Base-by-base conservation (phyloP, 129 eudicot genomes). In the Artemisia annua region DNA sequence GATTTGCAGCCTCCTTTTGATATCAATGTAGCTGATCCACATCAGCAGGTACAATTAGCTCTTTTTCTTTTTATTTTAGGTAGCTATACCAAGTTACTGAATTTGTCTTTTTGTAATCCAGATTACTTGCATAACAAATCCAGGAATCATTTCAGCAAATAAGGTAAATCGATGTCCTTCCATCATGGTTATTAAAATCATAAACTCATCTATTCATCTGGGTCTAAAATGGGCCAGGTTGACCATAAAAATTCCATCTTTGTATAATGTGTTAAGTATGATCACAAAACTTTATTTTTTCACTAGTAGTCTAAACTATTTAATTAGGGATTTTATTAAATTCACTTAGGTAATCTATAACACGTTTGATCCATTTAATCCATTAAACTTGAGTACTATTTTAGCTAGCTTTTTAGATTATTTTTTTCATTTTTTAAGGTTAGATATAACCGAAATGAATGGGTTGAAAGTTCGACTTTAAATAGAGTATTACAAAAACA, bases 1-100 rank as follows among this genome's bases (percentile, higher is more conserved):
- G 49, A 60, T 84, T 48, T 81, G 74, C 97, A 95, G 99, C 91
- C 97, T 52, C 84, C 97, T 69, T 90, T 95, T 72, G 88, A 86
- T 69, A 74, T 91, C 77, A 73, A 76, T 56, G 79, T 79, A 53
- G 55, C 87, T 46, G 94, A 88, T 74, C 74, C 79, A 66, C 78
- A 69, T 63, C 69, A 83, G 75, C 96, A 93, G 95, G 98, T 93
- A 81, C 53, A 50, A 9, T 14, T 66, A 48, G 48, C 72, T 63
- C 49, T 62, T 18, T 19, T 15, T 72, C 58, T 20, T 24, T 72
- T 5, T 66, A 65, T 60, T 10, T 26, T 30, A 12, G 62, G 48
- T 26, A 49, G 62, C 18, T 7, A 49, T 81, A 26, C 53, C 72
- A 53, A 48, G 50, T 30, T 69, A 3, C 63, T 49, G 22, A 48